Conservation (phyloP, 148 eudicot genomes). For the Silene latifolia region DNA sequence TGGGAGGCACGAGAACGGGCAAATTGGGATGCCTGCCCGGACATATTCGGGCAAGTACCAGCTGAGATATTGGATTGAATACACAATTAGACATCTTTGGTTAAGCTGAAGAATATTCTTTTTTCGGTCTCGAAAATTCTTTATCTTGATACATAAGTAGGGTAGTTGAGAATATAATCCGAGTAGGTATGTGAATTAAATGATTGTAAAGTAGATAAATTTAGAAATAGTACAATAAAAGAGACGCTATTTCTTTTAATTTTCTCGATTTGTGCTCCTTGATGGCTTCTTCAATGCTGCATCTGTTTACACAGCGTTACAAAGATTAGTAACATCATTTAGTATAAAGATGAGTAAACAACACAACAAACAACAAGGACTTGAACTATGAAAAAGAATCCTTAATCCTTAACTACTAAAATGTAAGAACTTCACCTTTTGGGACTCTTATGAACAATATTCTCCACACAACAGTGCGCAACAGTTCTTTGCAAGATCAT, state of each 20-base stretch:
- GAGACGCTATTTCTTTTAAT: background rate
- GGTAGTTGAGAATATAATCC: constrained; percentile 21
- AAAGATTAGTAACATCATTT: too few species aligned
- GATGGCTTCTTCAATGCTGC: background rate
- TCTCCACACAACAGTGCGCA: too few species aligned
- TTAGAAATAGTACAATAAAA: constrained; percentile 25
- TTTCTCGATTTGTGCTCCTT: background rate
- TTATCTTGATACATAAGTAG: constrained; percentile 28
- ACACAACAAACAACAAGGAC: too few species aligned
- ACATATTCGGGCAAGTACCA: constrained; percentile 77
- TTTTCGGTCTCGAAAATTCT: constrained; percentile 23
- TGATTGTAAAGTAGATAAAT: constrained; percentile 33
- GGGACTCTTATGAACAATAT: too few species aligned
- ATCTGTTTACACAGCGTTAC: too few species aligned
- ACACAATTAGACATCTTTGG: constrained; percentile 13
- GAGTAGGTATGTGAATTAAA: constrained; percentile 26
- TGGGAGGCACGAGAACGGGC: constrained; percentile 85
- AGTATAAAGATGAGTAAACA: too few species aligned
- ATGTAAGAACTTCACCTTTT: too few species aligned
- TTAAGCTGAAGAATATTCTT: constrained; percentile 13
- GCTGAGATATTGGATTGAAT: constrained; percentile 51
- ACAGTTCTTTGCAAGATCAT: too few species aligned
- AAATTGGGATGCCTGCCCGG: constrained; percentile 76
- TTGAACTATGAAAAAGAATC: too few species aligned
- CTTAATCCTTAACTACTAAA: too few species aligned